A percentile compares a stretch with the other conserved stretches of the same genome.
Evolutionary conservation across 306 rosid genomes (phyloP).

Genomic region (Gastrolobium bilobum): DNA sequence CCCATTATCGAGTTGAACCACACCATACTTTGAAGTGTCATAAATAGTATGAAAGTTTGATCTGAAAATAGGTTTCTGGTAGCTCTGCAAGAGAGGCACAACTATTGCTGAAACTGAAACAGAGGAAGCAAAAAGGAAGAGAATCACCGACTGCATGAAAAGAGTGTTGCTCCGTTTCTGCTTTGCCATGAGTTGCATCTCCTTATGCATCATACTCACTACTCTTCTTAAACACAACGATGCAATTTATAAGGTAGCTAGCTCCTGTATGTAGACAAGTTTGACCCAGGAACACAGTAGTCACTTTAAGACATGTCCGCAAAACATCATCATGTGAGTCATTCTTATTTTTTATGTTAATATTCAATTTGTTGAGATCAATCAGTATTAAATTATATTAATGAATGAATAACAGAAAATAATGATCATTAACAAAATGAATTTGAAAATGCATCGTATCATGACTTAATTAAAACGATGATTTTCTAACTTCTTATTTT

Average conservation of each 20-base stretch:
- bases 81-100: slow-evolving; percentile 61
- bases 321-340: background rate
- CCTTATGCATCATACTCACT: background rate
- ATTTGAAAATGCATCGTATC: background rate
- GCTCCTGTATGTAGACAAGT: background rate
- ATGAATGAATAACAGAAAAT: background rate
- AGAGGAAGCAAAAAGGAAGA: slow-evolving; percentile 49
- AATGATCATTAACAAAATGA: background rate
- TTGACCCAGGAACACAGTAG: background rate
- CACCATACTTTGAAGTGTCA: slow-evolving; percentile 87
- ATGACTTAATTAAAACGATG: too few species aligned
- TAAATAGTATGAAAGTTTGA: slow-evolving; percentile 63
- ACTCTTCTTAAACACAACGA: background rate
- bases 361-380: too few species aligned
- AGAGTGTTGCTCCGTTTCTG: slow-evolving; percentile 41
- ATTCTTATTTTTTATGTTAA: too few species aligned
- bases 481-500: too few species aligned
- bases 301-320: background rate
- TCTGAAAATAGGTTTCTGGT: slow-evolving; percentile 59
- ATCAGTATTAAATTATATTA: background rate
- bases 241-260: background rate
- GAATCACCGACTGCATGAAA: slow-evolving; percentile 40
- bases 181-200: slow-evolving; percentile 57
- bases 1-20: slow-evolving; percentile 76
- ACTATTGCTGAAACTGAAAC: slow-evolving; percentile 54